Evolutionary conservation across 176 grass and related monocot genomes (phyloP).

Genomic region (Coix lacrymajobi): DNA sequence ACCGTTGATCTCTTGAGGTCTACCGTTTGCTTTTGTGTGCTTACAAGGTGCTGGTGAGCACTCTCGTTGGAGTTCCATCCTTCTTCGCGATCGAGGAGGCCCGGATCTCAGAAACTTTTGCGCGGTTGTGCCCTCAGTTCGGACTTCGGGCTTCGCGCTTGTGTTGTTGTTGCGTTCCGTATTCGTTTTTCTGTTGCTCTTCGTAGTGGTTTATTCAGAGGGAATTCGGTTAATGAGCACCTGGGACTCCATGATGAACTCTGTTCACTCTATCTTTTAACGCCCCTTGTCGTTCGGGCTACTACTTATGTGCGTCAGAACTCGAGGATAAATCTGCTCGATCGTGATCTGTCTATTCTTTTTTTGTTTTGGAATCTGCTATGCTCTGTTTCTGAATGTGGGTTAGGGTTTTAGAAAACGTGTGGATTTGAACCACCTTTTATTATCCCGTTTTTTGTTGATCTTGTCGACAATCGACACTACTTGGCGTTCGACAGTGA

Average conservation of each 20-base stretch:
- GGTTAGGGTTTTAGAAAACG: constrained; percentile 22
- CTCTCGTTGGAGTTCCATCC: neutral
- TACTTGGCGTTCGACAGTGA: neutral
- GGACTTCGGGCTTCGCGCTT: no score
- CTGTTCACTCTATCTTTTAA: neutral
- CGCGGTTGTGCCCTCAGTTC: no score
- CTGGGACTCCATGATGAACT: neutral
- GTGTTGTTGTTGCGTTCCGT: neutral
- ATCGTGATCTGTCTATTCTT: neutral
- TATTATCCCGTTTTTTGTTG: neutral
- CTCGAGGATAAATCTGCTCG: neutral
- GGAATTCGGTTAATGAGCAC: neutral
- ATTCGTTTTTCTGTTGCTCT: neutral
- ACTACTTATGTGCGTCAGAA: neutral
- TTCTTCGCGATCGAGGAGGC: constrained; percentile 3
- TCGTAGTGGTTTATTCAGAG: neutral
- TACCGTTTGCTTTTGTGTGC: neutral
- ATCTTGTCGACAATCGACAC: neutral
- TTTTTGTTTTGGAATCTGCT: neutral
- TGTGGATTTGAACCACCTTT: neutral
- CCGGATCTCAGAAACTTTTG: no score
- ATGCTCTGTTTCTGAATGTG: neutral
- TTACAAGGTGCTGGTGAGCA: neutral
- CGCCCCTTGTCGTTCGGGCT: neutral
- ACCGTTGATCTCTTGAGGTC: neutral